Evolutionary conservation across 2,329 filamentous ascomycete species (phyloP), one percentile per base, ranked within the genome.

Genomic region (Verticillium dahliae): DNA sequence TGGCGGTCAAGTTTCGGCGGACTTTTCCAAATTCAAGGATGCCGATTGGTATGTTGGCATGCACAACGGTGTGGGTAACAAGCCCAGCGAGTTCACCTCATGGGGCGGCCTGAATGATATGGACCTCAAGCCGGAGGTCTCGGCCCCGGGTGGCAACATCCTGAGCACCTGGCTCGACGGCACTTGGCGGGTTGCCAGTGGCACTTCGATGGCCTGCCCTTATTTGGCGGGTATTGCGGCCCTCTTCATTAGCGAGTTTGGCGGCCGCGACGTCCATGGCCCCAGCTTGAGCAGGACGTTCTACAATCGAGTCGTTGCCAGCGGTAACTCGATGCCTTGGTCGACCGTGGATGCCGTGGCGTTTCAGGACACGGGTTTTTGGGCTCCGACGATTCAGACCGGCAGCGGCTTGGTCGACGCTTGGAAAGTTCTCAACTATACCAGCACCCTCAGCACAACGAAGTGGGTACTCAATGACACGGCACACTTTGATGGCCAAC

Each of bases 401-500:
- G 81, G 81, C 39, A 78, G 73, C 11, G 81, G 81, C 6, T 69
- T 82, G 5, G 72, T 81, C 22, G 73, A 81, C 63, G 78, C 78
- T 4, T 75, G 72, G 65, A 76, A 80, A 57, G 73, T 80, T 15
- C 69, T 81, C 6, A 72, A 75, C 35, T 74, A 76, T 45, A 74
- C 72, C 3, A 76, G 74, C 1, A 60, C 69, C 33, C 67, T 80
- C 50, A 71, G 69, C 45, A 78, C 75, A 14, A 35, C 75, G 33
- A 75, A 76, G 10, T 76, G 84, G 56, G 72, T 77, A 6, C 74
- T 84, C 60, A 80, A 78, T 58, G 81, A 84, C 61, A 81, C 78
- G 1, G 71, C 76, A 56, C 64, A 77, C 60, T 80, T 83, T 65
- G 65, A 15, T 63, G 71, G 10, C 61, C 62, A 64, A 14, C 76